Percentiles rank a stretch among this genome's conserved stretches.
These are phyloP conservation scores for Cunninghamia lanceolata DNA, from an alignment of 75 land plant species.

Conservation along the genomic window DNA sequence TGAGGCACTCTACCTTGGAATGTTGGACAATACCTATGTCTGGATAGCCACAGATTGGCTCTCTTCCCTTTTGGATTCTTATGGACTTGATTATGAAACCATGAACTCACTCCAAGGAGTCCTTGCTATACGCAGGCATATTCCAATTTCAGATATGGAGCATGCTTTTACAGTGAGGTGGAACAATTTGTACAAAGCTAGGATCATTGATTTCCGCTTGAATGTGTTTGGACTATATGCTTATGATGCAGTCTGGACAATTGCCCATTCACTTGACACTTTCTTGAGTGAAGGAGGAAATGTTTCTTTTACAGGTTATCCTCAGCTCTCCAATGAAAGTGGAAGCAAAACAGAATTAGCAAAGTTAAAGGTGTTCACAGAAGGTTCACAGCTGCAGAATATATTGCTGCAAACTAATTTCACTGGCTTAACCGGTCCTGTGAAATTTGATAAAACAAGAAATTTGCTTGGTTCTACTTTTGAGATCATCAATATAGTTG, in stretches of 20 bases:
- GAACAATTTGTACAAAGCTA: no score
- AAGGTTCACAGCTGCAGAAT: slow-evolving; percentile 36
- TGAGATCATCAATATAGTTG: slow-evolving; percentile 43
- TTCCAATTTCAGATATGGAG: no score
- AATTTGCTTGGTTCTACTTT: no score
- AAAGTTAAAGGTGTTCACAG: slow-evolving; percentile 34
- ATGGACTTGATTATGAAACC: no score
- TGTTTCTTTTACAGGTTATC: slow-evolving; percentile 33
- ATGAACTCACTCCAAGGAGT: no score
- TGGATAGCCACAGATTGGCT: slow-evolving; percentile 52
- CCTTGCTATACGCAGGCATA: no score
- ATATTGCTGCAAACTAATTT: slow-evolving; percentile 34
- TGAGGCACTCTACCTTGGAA: slow-evolving; percentile 29
- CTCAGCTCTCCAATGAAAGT: not conserved
- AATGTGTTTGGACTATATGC: slow-evolving; percentile 54
- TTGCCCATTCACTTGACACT: slow-evolving; percentile 39
- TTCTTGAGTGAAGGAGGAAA: slow-evolving; percentile 26
- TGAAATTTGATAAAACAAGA: slow-evolving; percentile 35
- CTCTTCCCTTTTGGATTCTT: no score
- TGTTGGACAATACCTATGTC: slow-evolving; percentile 38
- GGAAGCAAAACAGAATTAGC: slow-evolving; percentile 29
- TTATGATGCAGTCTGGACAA: slow-evolving; percentile 57
- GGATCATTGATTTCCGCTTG: slow-evolving; percentile 27
- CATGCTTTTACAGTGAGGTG: no score
- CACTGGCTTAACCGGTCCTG: slow-evolving; percentile 54